These are phyloP conservation scores for Cyberlindnera mississippiensis DNA, from an alignment of 805 yeast species.

Conservation along the genomic window DNA sequence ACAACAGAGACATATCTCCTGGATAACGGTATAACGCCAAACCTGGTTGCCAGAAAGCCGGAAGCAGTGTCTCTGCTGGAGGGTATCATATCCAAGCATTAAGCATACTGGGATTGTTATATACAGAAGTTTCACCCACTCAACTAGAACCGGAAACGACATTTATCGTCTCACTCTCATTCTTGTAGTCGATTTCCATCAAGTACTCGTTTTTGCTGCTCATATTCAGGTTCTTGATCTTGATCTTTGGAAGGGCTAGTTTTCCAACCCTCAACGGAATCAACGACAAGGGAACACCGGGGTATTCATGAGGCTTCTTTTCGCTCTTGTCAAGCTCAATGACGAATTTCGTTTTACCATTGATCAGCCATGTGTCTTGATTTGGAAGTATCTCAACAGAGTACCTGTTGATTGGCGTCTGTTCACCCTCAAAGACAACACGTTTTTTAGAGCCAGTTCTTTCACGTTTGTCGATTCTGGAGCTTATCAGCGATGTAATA, in stretches of 20 bases:
- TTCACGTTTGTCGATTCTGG: not conserved
- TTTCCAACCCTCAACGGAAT: constrained; percentile 79
- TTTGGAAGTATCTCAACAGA: constrained; percentile 46
- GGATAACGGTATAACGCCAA: constrained; percentile 49
- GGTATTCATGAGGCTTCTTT: constrained; percentile 9
- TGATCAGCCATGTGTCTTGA: constrained; percentile 73
- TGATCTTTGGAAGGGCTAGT: constrained; percentile 60
- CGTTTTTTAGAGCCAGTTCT: constrained; percentile 11
- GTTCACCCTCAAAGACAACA: constrained; percentile 23
- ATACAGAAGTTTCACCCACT: not conserved
- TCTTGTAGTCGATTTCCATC: constrained; percentile 62
- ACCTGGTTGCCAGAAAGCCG: constrained; percentile 69
- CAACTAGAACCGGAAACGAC: constrained; percentile 56
- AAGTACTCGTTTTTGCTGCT: constrained; percentile 32
- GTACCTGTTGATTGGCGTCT: constrained; percentile 30
- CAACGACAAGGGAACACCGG: constrained; percentile 40
- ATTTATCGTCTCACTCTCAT: constrained; percentile 63
- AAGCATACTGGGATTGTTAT: not conserved
- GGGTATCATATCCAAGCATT: constrained; percentile 22
- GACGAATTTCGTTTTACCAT: constrained; percentile 60
- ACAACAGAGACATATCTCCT: constrained; percentile 69
- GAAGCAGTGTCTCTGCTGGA: constrained; percentile 55
- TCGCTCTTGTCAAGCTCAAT: constrained; percentile 37
- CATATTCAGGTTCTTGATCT: constrained; percentile 34
- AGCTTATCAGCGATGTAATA: constrained; percentile 31